Percentiles rank a stretch among this genome's conserved stretches.
Evolutionary conservation across 345 rosid species (phyloP).

Genomic region (Sonneratia caseolaris): DNA sequence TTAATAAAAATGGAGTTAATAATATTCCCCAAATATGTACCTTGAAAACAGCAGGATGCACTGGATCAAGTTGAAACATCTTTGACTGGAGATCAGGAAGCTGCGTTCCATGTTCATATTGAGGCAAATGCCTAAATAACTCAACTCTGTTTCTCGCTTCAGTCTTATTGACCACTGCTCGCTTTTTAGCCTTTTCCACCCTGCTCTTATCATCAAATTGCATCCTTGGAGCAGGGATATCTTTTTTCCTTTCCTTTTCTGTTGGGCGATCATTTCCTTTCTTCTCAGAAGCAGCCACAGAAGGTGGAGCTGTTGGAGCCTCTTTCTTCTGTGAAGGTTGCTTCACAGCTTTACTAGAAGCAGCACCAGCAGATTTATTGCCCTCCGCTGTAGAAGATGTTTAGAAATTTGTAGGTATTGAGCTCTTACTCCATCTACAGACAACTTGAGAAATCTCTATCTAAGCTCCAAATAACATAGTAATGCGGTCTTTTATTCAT

Average conservation of each 20-base stretch:
- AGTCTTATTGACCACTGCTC: conserved; percentile 74
- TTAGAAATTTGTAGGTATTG: background rate
- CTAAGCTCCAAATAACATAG: background rate
- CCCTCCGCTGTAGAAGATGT: conserved; percentile 38
- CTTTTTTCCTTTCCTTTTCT: conserved; percentile 90
- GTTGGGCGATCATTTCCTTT: conserved; percentile 50
- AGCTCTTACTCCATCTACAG: background rate
- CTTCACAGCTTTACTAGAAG: conserved; percentile 37
- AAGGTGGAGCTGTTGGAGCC: conserved; percentile 18
- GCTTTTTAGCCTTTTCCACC: conserved; percentile 87
- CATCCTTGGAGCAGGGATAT: conserved; percentile 90
- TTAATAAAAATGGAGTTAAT: background rate
- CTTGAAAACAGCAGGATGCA: conserved; percentile 92
- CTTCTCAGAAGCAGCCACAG: conserved; percentile 51
- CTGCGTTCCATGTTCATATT: conserved; percentile 85
- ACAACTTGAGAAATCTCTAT: background rate
- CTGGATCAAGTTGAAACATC: conserved; percentile 74
- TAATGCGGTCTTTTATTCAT: background rate
- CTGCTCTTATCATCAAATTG: conserved; percentile 85
- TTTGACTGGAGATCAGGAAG: conserved; percentile 76
- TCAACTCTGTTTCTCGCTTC: conserved; percentile 90
- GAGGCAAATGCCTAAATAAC: conserved; percentile 94
- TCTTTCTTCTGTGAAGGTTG: conserved; percentile 56
- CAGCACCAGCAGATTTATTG: conserved; percentile 32
- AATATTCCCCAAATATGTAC: conserved; percentile 20